Evolutionary conservation across 139 green algal species (phyloP), one percentile per base, ranked within the genome.

Genomic region (Coelastrella sp.): DNA sequence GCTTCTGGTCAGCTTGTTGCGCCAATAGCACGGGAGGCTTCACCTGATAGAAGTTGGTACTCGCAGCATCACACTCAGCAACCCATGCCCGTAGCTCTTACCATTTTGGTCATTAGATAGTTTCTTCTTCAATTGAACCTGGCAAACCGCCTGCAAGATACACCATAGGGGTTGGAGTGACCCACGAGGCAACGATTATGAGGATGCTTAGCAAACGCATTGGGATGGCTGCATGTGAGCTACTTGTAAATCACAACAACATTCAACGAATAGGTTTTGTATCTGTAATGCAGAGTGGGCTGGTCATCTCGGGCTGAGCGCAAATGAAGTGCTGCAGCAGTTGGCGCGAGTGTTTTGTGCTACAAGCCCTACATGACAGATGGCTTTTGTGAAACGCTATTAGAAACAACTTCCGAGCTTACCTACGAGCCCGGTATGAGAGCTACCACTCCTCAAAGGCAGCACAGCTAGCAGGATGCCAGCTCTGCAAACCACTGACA

Each of bases 181-280:
- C 68, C 43, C 68, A 45, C 68, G 45, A 45, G 27, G 27, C 37
- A 77, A 77, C 68, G 68, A 77, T 77, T 77, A 57, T 23, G 45
- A 13, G 45, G 45, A 57, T 23, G 11, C 11, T 13, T 57, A 23
- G 11, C 11, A 57, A 23, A 1, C 0, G 15, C 15, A 57, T 9
- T 9, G 11, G 11, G 11, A 9, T 57, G 45, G 45, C 45, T 9
- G 15, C 45, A 13, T 23, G 45, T 13, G 15, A 57, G 45, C 45
- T 23, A 13, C 45, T 57, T 23, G 15, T 13, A 57, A 57, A 9
- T 57, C 11, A 57, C 45, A 23, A 13, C 15, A 57, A 57, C 15
- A 57, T 23, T 23, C 45, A 57, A 57, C 11, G 11, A 57, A 57
- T 57, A 57, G 15, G 11, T 23, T 57, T n/a, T n/a, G n/a, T n/a